Percentiles rank a stretch among this genome's conserved stretches.
These are phyloP conservation scores for Aspergillus latus DNA, from an alignment of 2,329 filamentous ascomycete species.

Conservation along the genomic window DNA sequence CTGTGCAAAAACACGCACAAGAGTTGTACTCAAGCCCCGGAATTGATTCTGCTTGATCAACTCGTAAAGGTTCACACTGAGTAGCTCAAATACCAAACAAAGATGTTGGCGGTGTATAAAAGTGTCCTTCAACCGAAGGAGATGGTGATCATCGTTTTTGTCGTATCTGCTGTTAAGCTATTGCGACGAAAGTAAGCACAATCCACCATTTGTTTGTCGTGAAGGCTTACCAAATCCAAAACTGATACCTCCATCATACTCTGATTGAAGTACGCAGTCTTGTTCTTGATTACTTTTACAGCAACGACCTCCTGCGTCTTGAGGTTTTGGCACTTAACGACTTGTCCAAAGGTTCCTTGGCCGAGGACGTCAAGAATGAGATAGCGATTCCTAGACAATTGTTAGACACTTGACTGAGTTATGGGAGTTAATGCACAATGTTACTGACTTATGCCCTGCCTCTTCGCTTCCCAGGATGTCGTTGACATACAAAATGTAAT, in stretches of 20 bases:
- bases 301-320: conserved; percentile 98
- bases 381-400: conserved; percentile 72
- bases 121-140: conserved; percentile 91
- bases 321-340: conserved; percentile 97
- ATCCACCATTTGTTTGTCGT: conserved; percentile 2
- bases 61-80: conserved; percentile 97
- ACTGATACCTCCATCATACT: conserved; percentile 99
- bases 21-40: conserved; percentile 90
- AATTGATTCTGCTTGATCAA: conserved; percentile 99
- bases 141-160: conserved; percentile 97
- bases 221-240: conserved; percentile 73
- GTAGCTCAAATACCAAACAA: conserved; percentile 90
- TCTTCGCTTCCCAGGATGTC: conserved; percentile 98
- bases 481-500: conserved; percentile 98
- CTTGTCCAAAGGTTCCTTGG: conserved; percentile 96
- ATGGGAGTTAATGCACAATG: neutral
- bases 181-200: conserved; percentile 22
- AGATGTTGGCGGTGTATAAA: conserved; percentile 98
- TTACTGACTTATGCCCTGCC: conserved; percentile 85
- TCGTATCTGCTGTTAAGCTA: conserved; percentile 97
- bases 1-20: conserved; percentile 96
- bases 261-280: conserved; percentile 98
- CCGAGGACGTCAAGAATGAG: conserved; percentile 95
- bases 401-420: conserved; percentile 12
- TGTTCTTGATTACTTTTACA: conserved; percentile 98